Evolutionary conservation across 192 early-diverging fungal genomes (phyloP).

Genomic region (Backusella macrospora): DNA sequence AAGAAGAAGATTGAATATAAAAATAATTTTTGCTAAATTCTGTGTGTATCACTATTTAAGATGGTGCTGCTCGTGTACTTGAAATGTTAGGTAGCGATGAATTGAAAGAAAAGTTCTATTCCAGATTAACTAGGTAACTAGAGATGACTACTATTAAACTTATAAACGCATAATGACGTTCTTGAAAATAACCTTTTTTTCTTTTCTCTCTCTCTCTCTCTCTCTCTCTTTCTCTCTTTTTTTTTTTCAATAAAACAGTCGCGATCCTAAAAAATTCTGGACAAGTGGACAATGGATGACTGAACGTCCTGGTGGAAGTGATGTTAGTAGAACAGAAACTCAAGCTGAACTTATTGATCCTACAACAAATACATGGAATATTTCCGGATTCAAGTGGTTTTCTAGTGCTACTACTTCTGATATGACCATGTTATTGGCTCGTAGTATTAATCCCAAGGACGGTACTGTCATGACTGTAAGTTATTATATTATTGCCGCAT

Average conservation of each 20-base stretch:
- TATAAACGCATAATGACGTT: neutral
- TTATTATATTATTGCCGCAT: neutral
- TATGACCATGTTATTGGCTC: constrained; percentile 68
- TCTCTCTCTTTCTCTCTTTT: neutral
- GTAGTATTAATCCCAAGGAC: constrained; percentile 52
- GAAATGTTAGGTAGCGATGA: constrained; percentile 57
- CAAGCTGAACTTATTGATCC: constrained; percentile 51
- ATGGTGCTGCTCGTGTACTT: constrained; percentile 68
- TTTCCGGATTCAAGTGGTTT: constrained; percentile 78
- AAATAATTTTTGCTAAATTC: too few relatives aligned
- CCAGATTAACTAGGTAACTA: constrained; percentile 48
- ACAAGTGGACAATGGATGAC: constrained; percentile 82
- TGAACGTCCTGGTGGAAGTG: constrained; percentile 70
- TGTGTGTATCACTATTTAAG: too few relatives aligned
- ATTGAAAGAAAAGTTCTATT: constrained; percentile 50
- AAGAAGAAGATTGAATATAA: constrained; percentile 4
- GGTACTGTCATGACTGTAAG: constrained; percentile 27
- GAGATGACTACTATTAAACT: neutral
- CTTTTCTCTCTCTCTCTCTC: neutral
- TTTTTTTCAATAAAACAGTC: constrained; percentile 25
- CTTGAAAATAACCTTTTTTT: neutral
- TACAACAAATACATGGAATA: constrained; percentile 37
- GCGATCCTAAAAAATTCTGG: constrained; percentile 65
- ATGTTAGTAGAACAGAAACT: constrained; percentile 68
- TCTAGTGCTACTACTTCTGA: constrained; percentile 71